Evolutionary conservation across 805 yeast species (phyloP), one percentile per base, ranked within the genome.

Genomic region (Wickerhamomyces alni): DNA sequence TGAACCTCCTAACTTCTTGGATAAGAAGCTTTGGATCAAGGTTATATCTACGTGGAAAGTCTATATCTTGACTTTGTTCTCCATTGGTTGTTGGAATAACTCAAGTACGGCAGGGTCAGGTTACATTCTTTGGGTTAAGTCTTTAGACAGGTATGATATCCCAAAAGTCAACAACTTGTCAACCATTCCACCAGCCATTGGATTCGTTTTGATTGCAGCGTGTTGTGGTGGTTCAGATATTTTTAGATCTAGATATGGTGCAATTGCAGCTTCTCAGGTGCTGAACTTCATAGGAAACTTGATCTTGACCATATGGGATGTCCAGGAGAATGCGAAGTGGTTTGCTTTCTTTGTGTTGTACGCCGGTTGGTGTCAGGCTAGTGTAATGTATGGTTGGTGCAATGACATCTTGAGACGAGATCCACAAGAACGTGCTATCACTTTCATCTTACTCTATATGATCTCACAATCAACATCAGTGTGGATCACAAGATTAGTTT

Each of bases 301-400:
- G 10, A 62, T 77, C 31, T 58, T 77, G 38, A 75, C 80, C 2
- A 71, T 67, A 9, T 77, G 82, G 82, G 40, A 70, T 37, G 74
- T 77, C 8, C 67, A 73, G 2, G 74, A 74, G 46, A 44, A 65
- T 9, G 77, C 77, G 7, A 76, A 75, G 50, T 77, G 81, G 79
- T 76, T 73, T 58, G 82, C 77, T 1, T 77, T 67, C 58, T 65
- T 73, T 50, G 55, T 75, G 33, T 76, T 72, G 44, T 76, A 74
- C 54, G 69, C 72, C 41, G 79, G 78, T 9, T 73, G 78, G 75
- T 75, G 81, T n/a, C 70, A 70, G 71, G 79, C 82, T 0, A 76
- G 80, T 0, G 76, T 72, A 1, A 55, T 75, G 16, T 77, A 75
- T 52, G 66, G 76, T 17, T 75, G 80, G 78, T 70, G 70, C 42